phyloP scores from a whole-genome alignment of 306 rosid species.

The Lotus japonicus region DNA sequence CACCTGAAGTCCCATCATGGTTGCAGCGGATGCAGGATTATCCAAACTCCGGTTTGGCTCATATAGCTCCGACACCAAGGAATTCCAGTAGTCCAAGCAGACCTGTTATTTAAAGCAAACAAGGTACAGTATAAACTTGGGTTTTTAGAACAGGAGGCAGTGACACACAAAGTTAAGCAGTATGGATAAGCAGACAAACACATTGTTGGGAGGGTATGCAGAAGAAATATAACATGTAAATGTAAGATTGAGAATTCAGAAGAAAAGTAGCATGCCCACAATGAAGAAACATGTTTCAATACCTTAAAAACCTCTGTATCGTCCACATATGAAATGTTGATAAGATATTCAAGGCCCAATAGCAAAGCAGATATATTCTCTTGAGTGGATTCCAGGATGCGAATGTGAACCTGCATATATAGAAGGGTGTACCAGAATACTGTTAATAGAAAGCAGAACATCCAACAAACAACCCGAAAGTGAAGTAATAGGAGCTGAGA shows the following conservation, averaged over 20 bases:
- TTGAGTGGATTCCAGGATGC: slow-evolving; percentile 63
- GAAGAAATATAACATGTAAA: not conserved
- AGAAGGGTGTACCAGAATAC: not conserved
- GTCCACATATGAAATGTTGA: slow-evolving; percentile 88
- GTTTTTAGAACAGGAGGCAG: not conserved
- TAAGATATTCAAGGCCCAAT: slow-evolving; percentile 91
- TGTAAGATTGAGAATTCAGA: not conserved
- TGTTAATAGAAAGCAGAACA: not conserved
- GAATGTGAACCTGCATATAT: slow-evolving; percentile 66
- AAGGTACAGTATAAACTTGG: not conserved
- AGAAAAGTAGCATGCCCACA: not conserved
- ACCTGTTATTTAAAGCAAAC: slow-evolving; percentile 47
- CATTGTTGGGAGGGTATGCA: not conserved
- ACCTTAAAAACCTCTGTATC: slow-evolving; percentile 98
- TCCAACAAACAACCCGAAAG: not conserved
- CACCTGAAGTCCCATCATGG: slow-evolving; percentile 50
- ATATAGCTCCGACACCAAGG: slow-evolving; percentile 70
- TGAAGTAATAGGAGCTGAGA: not conserved
- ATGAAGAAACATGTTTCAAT: not conserved
- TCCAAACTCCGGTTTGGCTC: slow-evolving; percentile 39
- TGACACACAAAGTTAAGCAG: not conserved
- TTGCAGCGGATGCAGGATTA: slow-evolving; percentile 38
- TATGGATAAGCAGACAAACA: not conserved
- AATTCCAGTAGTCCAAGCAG: slow-evolving; percentile 96
- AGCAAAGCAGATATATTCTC: slow-evolving; percentile 71